Conservation (phyloP, 2,329 filamentous ascomycete species). For the Domatiomyces globalis region DNA sequence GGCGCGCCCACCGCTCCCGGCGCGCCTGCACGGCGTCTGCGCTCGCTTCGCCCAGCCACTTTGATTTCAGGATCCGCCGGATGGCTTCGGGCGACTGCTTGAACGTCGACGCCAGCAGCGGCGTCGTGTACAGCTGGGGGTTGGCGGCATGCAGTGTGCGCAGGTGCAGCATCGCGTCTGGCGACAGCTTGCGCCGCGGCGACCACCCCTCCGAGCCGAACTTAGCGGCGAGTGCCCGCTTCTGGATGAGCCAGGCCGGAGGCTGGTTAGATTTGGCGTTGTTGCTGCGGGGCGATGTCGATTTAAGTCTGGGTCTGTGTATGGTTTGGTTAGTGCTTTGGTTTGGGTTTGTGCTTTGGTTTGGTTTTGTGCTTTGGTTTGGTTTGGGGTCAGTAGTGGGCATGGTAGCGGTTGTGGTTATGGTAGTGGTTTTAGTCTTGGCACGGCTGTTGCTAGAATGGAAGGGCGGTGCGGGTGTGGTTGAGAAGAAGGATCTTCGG, state of each 20-base stretch:
- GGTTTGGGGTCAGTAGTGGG: background rate
- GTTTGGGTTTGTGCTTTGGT: background rate
- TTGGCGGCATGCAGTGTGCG: slow-evolving; percentile 65
- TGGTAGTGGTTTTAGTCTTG: background rate
- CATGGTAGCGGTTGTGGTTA: too few species aligned
- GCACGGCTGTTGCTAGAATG: background rate
- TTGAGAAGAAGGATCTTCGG: background rate
- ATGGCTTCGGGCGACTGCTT: slow-evolving; percentile 78
- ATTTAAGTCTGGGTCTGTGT: background rate
- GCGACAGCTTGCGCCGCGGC: slow-evolving; percentile 74
- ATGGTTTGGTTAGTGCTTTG: background rate
- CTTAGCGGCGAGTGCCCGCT: slow-evolving; percentile 59
- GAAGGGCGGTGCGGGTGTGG: background rate
- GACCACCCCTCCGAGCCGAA: slow-evolving; percentile 64
- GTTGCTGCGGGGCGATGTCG: background rate
- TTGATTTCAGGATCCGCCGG: slow-evolving; percentile 60
- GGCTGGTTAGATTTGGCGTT: background rate
- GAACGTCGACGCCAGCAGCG: slow-evolving; percentile 61
- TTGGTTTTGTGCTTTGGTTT: background rate
- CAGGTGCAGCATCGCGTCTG: slow-evolving; percentile 83
- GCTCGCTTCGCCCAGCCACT: slow-evolving; percentile 26
- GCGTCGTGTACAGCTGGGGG: slow-evolving; percentile 62
- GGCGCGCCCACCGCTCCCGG: slow-evolving; percentile 30
- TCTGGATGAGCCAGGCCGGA: slow-evolving; percentile 57
- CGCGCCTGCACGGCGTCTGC: slow-evolving; percentile 27